These are phyloP conservation scores for Pythium guiyangense DNA, from an alignment of 352 stramenopile genomes.

Conservation along the genomic window DNA sequence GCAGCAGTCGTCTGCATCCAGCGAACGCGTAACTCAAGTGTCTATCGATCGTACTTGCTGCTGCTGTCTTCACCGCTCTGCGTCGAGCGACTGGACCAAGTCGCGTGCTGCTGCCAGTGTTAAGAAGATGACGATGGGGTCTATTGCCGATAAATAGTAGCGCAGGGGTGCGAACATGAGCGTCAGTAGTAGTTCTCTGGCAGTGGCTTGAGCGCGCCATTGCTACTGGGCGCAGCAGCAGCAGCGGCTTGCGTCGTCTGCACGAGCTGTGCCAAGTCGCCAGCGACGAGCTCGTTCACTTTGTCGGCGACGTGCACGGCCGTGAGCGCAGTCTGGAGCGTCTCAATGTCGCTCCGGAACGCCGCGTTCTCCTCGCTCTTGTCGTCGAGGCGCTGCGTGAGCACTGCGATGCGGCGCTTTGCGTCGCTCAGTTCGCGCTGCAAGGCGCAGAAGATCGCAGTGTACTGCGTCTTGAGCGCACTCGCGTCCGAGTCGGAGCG, in stretches of 20 bases:
- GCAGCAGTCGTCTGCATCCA: no score
- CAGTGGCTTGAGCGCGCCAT: constrained; percentile 1
- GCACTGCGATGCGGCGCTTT: constrained; percentile 43
- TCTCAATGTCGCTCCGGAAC: constrained; percentile 64
- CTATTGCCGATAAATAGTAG: no score
- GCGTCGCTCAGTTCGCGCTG: constrained; percentile 54
- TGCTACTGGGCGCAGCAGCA: neutral
- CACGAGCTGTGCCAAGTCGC: constrained; percentile 45
- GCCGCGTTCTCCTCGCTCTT: constrained; percentile 49
- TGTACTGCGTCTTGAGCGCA: constrained; percentile 46
- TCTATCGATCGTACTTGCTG: no score
- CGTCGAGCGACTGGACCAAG: no score
- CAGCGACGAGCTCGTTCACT: constrained; percentile 50
- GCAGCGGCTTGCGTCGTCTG: neutral
- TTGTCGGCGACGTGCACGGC: constrained; percentile 59
- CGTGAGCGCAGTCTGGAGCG: constrained; percentile 54
- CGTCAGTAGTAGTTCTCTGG: constrained; percentile 17
- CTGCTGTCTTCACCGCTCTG: no score
- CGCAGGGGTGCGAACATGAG: no score
- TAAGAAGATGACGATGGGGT: no score
- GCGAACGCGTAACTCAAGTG: no score
- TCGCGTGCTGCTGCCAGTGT: no score
- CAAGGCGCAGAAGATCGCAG: constrained; percentile 61
- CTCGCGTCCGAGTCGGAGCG: constrained; percentile 19
- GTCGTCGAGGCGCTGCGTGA: constrained; percentile 53